Evolutionary conservation across 305 asterid genomes (phyloP), one percentile per base, ranked within the genome.

Genomic region (Fraxinus sp.): DNA sequence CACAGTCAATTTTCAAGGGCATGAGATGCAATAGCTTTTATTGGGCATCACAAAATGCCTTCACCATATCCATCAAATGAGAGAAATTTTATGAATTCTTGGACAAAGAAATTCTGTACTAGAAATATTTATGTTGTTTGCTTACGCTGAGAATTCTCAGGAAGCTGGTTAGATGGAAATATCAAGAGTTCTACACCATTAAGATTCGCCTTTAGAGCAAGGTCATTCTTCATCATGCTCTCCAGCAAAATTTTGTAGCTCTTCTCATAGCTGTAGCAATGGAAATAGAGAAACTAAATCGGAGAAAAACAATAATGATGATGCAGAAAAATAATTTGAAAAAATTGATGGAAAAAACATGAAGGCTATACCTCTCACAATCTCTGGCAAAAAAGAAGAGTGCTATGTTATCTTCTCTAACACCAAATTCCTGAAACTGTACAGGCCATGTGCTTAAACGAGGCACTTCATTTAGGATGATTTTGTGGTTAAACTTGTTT

Each of bases 361-460:
- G 75, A 41, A 39, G 9, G 13, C 74, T 74, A 37, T 84, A 94
- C 99, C 97, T 93, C 84, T 87, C 93, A 78, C 88, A 86, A 85
- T 95, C 99, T 87, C 87, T 90, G 62, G 99, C 93, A 66, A 95
- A 95, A 88, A 95, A 95, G 95, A 89, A 95, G 77, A 95, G 92
- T 49, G 95, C 99, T 64, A 95, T 85, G 83, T 93, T 90, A 83
- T 94, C 94, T 82, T 94, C 97, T 74, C 83, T 87, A 78, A 92
- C 98, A 83, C 97, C 98, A 88, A 86, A 73, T 79, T 94, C 95
- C 89, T 91, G 95, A 87, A 95, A 95, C 88, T 95, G 98, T 59
- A 83, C 74, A 0, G 99, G 99, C 99, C 99, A 95, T 82, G 87
- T 83, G 87, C 92, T 95, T 84, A 83, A 16, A 80, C 97, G 99